Conservation (phyloP, 495 filamentous ascomycete genomes). For the Penicillium canariense region DNA sequence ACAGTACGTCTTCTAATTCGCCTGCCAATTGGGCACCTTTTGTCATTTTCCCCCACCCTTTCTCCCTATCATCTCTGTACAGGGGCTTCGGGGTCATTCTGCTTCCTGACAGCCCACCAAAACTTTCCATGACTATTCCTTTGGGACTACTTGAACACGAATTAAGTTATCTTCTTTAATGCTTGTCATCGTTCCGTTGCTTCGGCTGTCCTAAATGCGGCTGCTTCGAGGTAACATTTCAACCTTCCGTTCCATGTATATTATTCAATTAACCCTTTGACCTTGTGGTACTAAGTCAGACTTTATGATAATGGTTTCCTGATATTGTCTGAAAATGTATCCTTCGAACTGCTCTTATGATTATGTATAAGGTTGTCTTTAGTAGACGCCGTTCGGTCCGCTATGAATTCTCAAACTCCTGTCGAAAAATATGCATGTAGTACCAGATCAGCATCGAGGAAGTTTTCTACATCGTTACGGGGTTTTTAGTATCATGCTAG, state of each 20-base stretch:
- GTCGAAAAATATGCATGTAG: no score
- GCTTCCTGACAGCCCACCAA: slow-evolving; percentile 10
- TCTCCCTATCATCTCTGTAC: slow-evolving; percentile 14
- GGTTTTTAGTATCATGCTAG: no score
- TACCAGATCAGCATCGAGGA: no score
- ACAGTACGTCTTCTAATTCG: slow-evolving; percentile 38
- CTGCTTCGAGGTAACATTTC: slow-evolving; percentile 3
- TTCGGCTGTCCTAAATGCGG: not conserved
- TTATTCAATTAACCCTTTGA: slow-evolving; percentile 22
- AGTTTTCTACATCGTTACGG: no score
- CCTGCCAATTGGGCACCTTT: not conserved
- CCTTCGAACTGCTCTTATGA: no score
- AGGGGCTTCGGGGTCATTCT: slow-evolving; percentile 16
- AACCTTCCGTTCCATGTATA: slow-evolving; percentile 26
- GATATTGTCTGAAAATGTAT: no score
- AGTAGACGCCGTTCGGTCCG: no score
- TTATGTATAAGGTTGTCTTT: no score
- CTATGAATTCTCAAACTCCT: no score
- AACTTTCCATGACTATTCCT: slow-evolving; percentile 6
- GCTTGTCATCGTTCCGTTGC: slow-evolving; percentile 8
- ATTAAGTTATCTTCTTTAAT: slow-evolving; percentile 23
- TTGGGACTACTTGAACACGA: slow-evolving; percentile 12
- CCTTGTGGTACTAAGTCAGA: not conserved
- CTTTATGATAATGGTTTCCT: not conserved
- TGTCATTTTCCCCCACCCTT: not conserved